Percentiles rank a stretch among this genome's conserved stretches.
Conservation (phyloP, 2,329 filamentous ascomycete species). For the Sarocladiaceae sp. region DNA sequence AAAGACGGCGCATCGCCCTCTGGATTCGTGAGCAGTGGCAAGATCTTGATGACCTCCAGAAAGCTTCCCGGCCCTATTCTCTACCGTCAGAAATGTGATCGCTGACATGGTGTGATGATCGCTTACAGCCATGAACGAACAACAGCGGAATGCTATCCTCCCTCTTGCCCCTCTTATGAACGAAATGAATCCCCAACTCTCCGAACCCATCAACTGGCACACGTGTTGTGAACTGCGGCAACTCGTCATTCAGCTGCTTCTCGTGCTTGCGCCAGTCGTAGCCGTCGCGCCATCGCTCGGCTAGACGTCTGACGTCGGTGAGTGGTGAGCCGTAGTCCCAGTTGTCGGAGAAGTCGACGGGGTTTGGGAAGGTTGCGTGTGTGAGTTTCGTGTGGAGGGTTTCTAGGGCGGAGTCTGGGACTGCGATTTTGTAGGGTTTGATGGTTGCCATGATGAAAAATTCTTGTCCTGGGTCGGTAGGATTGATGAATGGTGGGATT, state of each 20-base stretch:
- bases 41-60: constrained; percentile 59
- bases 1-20: constrained; percentile 36
- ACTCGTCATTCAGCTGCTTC: constrained; percentile 46
- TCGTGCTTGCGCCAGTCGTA: constrained; percentile 62
- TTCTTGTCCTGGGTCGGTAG: neutral
- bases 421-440: constrained; percentile 28
- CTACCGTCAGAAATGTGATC: neutral
- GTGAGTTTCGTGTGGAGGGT: constrained; percentile 27
- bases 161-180: constrained; percentile 51
- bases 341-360: constrained; percentile 28
- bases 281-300: constrained; percentile 33
- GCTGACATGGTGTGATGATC: neutral
- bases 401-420: constrained; percentile 26
- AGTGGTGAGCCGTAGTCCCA: constrained; percentile 27
- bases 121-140: constrained; percentile 61
- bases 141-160: constrained; percentile 57
- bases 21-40: constrained; percentile 41
- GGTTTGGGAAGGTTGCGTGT: constrained; percentile 22
- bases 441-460: constrained; percentile 18
- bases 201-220: constrained; percentile 55
- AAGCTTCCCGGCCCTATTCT: constrained; percentile 60
- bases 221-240: constrained; percentile 53
- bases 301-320: constrained; percentile 29
- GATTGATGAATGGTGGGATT: constrained; percentile 12
- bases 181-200: constrained; percentile 57